These are phyloP conservation scores for Rhynchospora breviuscula DNA, from an alignment of 176 grass and related monocot species.

Conservation along the genomic window DNA sequence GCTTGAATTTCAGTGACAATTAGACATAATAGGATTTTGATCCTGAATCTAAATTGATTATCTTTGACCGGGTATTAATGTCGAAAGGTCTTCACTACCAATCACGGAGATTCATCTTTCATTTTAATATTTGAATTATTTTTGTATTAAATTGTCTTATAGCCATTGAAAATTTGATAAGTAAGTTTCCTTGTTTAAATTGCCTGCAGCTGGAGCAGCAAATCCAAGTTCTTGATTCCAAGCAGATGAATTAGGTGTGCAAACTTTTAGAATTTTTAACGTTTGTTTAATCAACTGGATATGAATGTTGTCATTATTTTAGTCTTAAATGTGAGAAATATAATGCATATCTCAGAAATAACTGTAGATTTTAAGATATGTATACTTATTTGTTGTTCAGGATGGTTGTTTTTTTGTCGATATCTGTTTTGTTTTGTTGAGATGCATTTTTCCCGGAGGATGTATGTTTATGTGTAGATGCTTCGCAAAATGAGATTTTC, in stretches of 20 bases:
- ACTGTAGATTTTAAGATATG: background rate
- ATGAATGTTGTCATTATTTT: background rate
- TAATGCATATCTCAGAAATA: conserved; percentile 1
- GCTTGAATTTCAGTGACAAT: background rate
- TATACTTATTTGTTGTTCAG: background rate
- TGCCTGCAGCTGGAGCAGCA: conserved; percentile 68
- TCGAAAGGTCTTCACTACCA: background rate
- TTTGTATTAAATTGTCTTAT: background rate
- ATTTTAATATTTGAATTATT: background rate
- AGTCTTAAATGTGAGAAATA: background rate
- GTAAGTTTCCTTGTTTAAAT: conserved; percentile 3
- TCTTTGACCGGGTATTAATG: background rate
- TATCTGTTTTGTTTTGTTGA: background rate
- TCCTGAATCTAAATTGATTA: background rate
- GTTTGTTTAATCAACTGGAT: background rate
- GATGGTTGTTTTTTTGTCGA: background rate
- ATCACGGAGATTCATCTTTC: background rate
- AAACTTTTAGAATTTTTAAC: background rate
- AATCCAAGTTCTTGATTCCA: conserved; percentile 40
- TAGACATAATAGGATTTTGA: background rate
- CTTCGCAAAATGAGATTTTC: background rate
- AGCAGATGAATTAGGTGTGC: conserved; percentile 4
- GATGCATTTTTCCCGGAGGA: background rate
- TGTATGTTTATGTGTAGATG: background rate
- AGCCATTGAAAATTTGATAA: background rate